Evolutionary conservation across 2,329 filamentous ascomycete genomes (phyloP), one percentile per base, ranked within the genome.

Genomic region (Colletotrichum eremochloae): DNA sequence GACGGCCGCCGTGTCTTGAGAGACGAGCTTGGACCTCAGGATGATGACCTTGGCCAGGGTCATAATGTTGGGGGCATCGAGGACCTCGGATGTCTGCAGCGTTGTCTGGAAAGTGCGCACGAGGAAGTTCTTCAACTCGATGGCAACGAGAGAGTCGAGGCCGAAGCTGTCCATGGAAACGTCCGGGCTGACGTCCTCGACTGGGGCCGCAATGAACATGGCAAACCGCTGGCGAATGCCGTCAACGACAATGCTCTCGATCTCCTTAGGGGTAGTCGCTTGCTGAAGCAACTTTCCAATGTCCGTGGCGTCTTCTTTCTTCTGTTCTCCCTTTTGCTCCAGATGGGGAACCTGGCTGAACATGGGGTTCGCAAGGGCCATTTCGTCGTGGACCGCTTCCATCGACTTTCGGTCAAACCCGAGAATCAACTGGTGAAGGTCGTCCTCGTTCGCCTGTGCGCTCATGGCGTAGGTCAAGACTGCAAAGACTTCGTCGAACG

Each of bases 1-100:
- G 42, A 11, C 52, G 63, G 64, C 18, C 57, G 52, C 62, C 8
- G 48, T 33, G 48, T 55, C 62, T 31, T 75, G 65, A 12, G 38
- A 50, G 40, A 74, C 66, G 12, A 77, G 58, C 65, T 76, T 80
- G 33, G 78, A 79, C 66, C 77, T 76, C 18, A 50, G 67, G 29
- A 76, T 74, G 33, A 80, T 74, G 15, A 73, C 66, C 44, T 74
- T 74, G 1, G 76, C 76, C n/a, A 81, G 68, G 3, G 74, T 73
- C 48, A 58, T 52, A 53, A 81, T 77, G 60, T 75, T 78, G 4
- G 68, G 68, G n/a, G 76, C 75, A 33, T 75, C 75, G n/a, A 72
- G 68, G 31, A 79, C 71, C 61, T 79, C 78, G 42, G 77, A 75
- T 2, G 80, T 78, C 62, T 80, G 79, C 12, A 80, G 40, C 1